Conservation (phyloP, 352 stramenopile genomes). For the Globisporangium solare region DNA sequence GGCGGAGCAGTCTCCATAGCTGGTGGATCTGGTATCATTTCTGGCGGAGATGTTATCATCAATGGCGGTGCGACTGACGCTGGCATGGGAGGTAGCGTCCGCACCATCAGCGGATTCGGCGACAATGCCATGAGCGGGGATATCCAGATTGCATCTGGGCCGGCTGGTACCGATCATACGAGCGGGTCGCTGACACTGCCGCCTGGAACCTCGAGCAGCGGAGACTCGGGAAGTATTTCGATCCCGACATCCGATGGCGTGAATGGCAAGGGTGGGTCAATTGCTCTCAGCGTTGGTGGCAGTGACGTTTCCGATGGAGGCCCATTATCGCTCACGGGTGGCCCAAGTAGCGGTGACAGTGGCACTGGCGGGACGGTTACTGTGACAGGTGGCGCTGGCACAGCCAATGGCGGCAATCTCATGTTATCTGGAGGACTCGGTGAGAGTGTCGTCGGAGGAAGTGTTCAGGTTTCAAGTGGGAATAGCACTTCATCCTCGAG, state of each 20-base stretch:
- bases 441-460: conserved; percentile 16
- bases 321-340: not conserved
- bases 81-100: conserved; percentile 15
- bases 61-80: conserved; percentile 18
- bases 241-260: conserved; percentile 21
- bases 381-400: conserved; percentile 15
- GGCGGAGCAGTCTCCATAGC: conserved; percentile 20
- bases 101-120: conserved; percentile 23
- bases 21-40: conserved; percentile 16
- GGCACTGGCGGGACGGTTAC: conserved; percentile 17
- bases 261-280: conserved; percentile 20
- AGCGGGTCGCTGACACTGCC: conserved; percentile 24
- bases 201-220: conserved; percentile 18
- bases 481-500: conserved; percentile 15
- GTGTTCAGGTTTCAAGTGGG: conserved; percentile 18
- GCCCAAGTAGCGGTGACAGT: not conserved
- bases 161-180: conserved; percentile 5
- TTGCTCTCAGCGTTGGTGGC: conserved; percentile 17
- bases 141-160: conserved; percentile 17
- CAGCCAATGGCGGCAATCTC: conserved; percentile 12
- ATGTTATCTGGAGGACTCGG: conserved; percentile 15
- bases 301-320: not conserved
- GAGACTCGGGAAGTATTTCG: conserved; percentile 20
- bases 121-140: conserved; percentile 17
- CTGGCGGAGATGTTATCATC: conserved; percentile 23